Conservation (phyloP, 495 filamentous ascomycete species). For the Xylaria flabelliformis region DNA sequence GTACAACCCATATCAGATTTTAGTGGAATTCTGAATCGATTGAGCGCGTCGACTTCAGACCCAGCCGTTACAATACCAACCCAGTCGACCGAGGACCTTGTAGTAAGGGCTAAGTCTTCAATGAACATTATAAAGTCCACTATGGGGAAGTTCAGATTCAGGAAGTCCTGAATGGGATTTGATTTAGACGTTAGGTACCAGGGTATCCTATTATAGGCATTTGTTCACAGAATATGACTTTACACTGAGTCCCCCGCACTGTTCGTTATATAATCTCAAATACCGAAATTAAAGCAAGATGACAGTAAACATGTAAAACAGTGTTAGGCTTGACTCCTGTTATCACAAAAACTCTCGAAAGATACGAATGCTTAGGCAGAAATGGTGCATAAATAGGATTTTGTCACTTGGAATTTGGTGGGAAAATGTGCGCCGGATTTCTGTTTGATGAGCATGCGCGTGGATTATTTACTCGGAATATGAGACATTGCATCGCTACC, state of each 20-base stretch:
- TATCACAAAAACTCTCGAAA: neutral
- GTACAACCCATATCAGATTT: no score
- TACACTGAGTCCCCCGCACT: no score
- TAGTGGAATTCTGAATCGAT: no score
- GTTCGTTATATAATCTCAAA: no score
- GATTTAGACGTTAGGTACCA: neutral
- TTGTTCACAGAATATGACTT: no score
- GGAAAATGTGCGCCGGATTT: neutral
- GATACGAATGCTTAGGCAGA: neutral
- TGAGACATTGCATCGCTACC: constrained; percentile 1
- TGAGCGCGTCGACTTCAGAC: neutral
- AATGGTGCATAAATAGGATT: neutral
- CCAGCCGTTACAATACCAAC: neutral
- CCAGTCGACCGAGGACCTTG: neutral
- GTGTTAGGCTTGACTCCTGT: neutral
- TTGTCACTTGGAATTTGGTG: neutral
- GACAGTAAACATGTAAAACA: neutral
- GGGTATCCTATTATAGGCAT: no score
- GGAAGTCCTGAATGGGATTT: neutral
- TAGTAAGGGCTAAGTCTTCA: neutral
- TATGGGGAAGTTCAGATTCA: constrained; percentile 2
- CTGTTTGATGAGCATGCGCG: neutral
- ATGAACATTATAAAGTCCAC: neutral
- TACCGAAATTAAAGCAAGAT: neutral
- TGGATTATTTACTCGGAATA: neutral